Percentiles rank a stretch among this genome's conserved stretches.
These are phyloP conservation scores for Fusarium sp. DNA, from an alignment of 2,329 filamentous ascomycete species.

Conservation along the genomic window DNA sequence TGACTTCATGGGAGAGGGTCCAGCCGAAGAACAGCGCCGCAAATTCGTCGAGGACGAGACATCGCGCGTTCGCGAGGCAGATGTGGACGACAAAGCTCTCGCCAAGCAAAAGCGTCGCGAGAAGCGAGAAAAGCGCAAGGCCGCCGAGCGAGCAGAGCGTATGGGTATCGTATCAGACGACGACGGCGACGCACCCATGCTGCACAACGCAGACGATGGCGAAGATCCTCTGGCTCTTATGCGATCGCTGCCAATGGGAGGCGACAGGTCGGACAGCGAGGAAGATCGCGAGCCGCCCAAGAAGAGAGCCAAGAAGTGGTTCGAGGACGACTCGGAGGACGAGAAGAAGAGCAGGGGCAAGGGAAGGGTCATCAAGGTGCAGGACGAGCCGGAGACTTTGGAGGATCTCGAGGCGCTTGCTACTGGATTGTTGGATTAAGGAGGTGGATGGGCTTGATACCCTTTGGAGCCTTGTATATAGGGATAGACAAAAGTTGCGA, in stretches of 20 bases:
- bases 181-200: constrained; percentile 43
- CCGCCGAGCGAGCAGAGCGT: constrained; percentile 61
- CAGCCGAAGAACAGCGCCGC: constrained; percentile 77
- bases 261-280: constrained; percentile 44
- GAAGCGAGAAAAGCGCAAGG: constrained; percentile 78
- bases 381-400: constrained; percentile 77
- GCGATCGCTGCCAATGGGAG: constrained; percentile 62
- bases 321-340: constrained; percentile 73
- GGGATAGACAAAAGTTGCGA: constrained; percentile 34
- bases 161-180: constrained; percentile 39
- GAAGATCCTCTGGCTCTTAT: constrained; percentile 60
- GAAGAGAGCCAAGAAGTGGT: constrained; percentile 79
- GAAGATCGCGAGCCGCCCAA: constrained; percentile 55
- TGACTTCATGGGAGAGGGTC: constrained; percentile 77
- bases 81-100: constrained; percentile 82
- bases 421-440: constrained; percentile 69
- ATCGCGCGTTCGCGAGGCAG: constrained; percentile 74
- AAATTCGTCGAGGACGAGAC: constrained; percentile 81
- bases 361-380: constrained; percentile 67
- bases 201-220: constrained; percentile 45
- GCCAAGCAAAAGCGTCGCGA: constrained; percentile 80
- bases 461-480: constrained; percentile 30
- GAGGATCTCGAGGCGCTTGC: constrained; percentile 82
- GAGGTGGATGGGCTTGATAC: constrained; percentile 40
- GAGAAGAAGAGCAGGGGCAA: constrained; percentile 51